A percentile compares a stretch with the other conserved stretches of the same genome.
These are phyloP conservation scores for Colletotrichum ledebouriae DNA, from an alignment of 2,329 filamentous ascomycete genomes.

Conservation along the genomic window DNA sequence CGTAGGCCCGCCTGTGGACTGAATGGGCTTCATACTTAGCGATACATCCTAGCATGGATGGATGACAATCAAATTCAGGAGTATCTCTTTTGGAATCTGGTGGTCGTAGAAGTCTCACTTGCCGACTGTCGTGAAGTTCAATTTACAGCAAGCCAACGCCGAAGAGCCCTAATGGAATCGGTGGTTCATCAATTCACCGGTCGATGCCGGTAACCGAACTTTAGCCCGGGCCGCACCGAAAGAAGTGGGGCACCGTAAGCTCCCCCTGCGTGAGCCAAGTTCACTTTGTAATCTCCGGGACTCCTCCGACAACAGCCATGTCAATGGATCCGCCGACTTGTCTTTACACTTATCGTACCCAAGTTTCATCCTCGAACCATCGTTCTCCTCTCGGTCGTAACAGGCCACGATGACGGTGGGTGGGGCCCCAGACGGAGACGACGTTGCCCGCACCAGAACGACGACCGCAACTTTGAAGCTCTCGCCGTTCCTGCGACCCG, in stretches of 20 bases:
- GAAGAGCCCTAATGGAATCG: too few relatives aligned
- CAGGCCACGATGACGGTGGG: too few relatives aligned
- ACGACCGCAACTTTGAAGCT: too few relatives aligned
- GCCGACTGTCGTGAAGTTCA: too few relatives aligned
- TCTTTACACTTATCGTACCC: background rate
- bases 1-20: too few relatives aligned
- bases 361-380: too few relatives aligned
- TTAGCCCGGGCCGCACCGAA: conserved; percentile 1
- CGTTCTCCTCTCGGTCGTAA: too few relatives aligned
- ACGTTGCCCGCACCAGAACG: too few relatives aligned
- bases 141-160: too few relatives aligned
- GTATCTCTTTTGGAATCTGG: conserved; percentile 1
- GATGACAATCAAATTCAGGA: conserved; percentile 8
- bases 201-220: background rate
- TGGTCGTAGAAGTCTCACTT: background rate
- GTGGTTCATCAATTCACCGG: background rate
- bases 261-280: conserved; percentile 11
- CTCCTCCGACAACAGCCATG: background rate
- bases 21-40: background rate
- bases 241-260: background rate
- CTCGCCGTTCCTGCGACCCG: too few relatives aligned
- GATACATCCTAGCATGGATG: background rate
- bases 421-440: too few relatives aligned
- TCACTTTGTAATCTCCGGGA: background rate
- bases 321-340: background rate